Evolutionary conservation across 176 grass and related monocot species (phyloP).

Genomic region (Puya raimondii): DNA sequence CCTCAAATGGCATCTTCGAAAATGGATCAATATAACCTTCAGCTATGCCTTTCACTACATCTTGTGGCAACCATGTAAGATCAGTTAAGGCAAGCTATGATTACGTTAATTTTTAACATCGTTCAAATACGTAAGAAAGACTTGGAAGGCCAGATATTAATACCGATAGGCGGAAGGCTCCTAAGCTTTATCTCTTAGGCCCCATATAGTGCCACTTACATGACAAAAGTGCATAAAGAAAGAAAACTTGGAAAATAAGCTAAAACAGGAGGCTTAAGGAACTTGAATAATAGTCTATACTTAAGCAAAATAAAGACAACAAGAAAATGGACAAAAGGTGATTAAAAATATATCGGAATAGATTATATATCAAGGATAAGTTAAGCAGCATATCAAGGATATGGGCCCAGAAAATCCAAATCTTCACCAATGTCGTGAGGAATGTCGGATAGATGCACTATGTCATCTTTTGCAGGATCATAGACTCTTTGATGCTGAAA

Average conservation of each 20-base stretch:
- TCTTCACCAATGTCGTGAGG: constrained; percentile 48
- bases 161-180: neutral
- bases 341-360: no score
- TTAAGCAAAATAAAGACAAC: neutral
- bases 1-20: constrained; percentile 73
- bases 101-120: constrained; percentile 8
- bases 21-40: constrained; percentile 75
- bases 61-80: constrained; percentile 73
- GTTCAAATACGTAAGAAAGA: constrained; percentile 12
- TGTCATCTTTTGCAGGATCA: constrained; percentile 76
- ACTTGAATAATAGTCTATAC: no score
- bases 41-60: constrained; percentile 80
- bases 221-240: neutral
- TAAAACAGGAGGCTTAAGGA: neutral
- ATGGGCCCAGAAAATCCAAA: constrained; percentile 96
- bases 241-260: neutral
- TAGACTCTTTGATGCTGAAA: constrained; percentile 95
- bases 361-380: no score
- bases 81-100: constrained; percentile 56
- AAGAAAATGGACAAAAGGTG: constrained; percentile 1
- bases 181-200: neutral
- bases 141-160: neutral
- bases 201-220: neutral
- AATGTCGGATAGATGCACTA: constrained; percentile 56
- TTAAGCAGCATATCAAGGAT: constrained; percentile 44